phyloP scores from a whole-genome alignment of 2,329 filamentous ascomycete species.

The Penicillium hordei region DNA sequence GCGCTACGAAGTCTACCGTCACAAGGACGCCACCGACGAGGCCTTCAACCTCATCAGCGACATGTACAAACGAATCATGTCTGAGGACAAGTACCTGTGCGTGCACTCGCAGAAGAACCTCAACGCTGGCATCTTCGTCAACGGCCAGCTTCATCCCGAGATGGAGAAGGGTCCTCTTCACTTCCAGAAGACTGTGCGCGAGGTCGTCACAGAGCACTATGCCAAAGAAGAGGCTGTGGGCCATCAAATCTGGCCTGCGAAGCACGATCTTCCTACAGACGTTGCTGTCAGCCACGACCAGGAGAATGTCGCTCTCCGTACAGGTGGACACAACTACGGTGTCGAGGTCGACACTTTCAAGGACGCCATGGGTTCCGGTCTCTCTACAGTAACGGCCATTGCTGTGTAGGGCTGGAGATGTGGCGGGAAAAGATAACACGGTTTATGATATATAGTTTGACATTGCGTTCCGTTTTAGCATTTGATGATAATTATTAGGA shows the following conservation, averaged over 20 bases:
- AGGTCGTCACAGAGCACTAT: slow-evolving; percentile 50
- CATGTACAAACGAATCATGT: slow-evolving; percentile 66
- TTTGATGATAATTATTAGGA: not conserved
- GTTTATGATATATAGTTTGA: not conserved
- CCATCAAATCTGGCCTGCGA: slow-evolving; percentile 55
- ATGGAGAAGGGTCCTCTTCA: slow-evolving; percentile 60
- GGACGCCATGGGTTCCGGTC: not conserved
- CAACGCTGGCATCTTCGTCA: slow-evolving; percentile 61
- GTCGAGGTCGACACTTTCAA: not conserved
- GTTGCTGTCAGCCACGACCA: not conserved
- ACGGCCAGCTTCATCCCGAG: slow-evolving; percentile 61
- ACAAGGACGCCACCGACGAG: slow-evolving; percentile 60
- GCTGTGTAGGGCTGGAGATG: not conserved
- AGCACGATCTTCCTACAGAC: not conserved
- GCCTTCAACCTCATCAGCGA: slow-evolving; percentile 59
- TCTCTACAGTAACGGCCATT: not conserved
- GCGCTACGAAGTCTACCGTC: slow-evolving; percentile 65
- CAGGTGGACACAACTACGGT: not conserved
- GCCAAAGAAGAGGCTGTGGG: slow-evolving; percentile 47
- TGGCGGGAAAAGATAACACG: not conserved
- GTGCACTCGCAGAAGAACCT: slow-evolving; percentile 60
- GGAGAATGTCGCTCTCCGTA: not conserved
- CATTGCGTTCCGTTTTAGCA: not conserved
- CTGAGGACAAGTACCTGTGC: slow-evolving; percentile 66
- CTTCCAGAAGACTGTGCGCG: slow-evolving; percentile 57